Base-by-base conservation (phyloP, 768 basidiomycete species). In the Tulasnella sp. region DNA sequence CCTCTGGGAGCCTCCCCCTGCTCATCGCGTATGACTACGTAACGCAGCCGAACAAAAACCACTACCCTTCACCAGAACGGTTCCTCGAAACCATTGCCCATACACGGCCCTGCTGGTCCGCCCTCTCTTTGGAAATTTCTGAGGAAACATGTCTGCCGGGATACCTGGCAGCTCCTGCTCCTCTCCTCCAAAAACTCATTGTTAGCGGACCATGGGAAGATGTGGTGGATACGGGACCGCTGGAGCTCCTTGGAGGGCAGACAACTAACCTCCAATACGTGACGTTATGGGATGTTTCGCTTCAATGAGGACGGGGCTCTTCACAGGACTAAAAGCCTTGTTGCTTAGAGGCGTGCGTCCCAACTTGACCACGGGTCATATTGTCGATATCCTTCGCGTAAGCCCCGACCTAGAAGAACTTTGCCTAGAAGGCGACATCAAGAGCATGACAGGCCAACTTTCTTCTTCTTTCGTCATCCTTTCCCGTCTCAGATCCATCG, bases 391-490 rank as follows among this genome's bases (percentile, higher is more conserved):
- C 23, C 23, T n/a, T 20, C 20, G 23, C 20, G 51, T 23, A 51
- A 51, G 51, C 51, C 51, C 23, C 6, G n/a, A 1, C 1, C 51
- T 51, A n/a, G 51, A 51, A n/a, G 51, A 51, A 51, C 51, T n/a
- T 20, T 51, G 9, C 5, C 2, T 48, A 1, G 48, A 20, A 16
- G 48, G 48, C 15, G 48, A 16, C 48, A 5, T 16, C 18, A 20
- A 18, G 15, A 16, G 2, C 0, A 3, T 16, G 11, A 15, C 15
- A 0, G 2, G 3, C 7, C n/a, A 20, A n/a, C 6, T 10, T n/a
- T 51, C 51, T 51, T n/a, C 23, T n/a, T 20, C 20, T 18, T n/a
- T n/a, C 23, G n/a, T 51, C 51, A 51, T 11, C 6, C 51, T 51
- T 6, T 11, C 23, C 6, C n/a, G n/a, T 23, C 51, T 51, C 51